Evolutionary conservation across 164 flowering plant genomes (phyloP).

Genomic region (Piper longum): DNA sequence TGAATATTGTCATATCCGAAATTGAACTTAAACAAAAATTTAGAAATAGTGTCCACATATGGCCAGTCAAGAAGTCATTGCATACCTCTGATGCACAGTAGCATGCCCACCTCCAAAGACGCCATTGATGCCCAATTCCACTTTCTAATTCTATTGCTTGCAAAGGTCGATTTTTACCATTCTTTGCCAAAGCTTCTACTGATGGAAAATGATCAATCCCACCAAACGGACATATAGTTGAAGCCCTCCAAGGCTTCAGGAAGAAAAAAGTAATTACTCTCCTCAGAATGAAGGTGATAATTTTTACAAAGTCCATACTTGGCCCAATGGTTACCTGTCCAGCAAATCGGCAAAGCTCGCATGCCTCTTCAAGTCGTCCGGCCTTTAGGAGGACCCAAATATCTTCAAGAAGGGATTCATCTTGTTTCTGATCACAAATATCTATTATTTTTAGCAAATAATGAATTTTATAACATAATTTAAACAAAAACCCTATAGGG

Average conservation of each 20-base stretch:
- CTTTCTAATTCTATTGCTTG: conserved; percentile 93
- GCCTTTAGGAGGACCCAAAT: conserved; percentile 82
- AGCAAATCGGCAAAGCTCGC: conserved; percentile 85
- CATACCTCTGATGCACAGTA: conserved; percentile 93
- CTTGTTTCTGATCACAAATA: conserved; percentile 57
- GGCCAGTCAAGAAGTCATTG: neutral
- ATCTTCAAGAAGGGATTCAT: conserved; percentile 92
- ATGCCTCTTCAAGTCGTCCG: conserved; percentile 89
- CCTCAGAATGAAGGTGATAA: neutral
- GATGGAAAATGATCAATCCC: conserved; percentile 79
- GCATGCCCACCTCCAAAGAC: conserved; percentile 96
- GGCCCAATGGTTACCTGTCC: conserved; percentile 56
- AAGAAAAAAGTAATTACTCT: neutral
- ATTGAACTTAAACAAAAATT: neutral
- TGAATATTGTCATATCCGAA: neutral
- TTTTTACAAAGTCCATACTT: conserved; percentile 1
- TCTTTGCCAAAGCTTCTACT: conserved; percentile 54
- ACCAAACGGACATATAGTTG: conserved; percentile 76
- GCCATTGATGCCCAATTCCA: conserved; percentile 84
- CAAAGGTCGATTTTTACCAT: conserved; percentile 69
- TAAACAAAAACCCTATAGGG: neutral
- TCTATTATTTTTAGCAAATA: neutral
- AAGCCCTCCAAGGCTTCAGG: conserved; percentile 92
- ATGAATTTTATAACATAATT: neutral
- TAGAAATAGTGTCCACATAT: neutral